Percentiles rank a stretch among this genome's conserved stretches.
Conservation (phyloP, 2,329 filamentous ascomycete genomes). For the Colletotrichum sp. region DNA sequence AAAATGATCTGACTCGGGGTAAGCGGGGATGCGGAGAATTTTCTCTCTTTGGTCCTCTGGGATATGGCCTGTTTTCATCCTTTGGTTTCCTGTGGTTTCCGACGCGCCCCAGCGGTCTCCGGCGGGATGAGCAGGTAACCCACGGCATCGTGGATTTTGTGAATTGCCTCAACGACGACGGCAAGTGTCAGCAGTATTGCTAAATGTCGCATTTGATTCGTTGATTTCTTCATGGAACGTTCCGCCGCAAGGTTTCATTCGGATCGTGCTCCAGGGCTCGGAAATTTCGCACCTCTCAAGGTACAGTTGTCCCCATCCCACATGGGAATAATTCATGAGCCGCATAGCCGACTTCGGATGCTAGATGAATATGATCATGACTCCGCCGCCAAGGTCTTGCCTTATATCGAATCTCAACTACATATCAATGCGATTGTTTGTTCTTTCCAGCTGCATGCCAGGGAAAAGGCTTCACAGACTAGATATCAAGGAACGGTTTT, state of each 20-base stretch:
- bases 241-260: background rate
- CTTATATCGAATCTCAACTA: rapidly evolving
- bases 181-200: background rate
- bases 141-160: background rate
- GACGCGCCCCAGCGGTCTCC: background rate
- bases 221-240: background rate
- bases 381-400: rapidly evolving
- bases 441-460: too few species aligned
- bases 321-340: background rate
- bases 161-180: background rate
- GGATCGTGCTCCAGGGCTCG: background rate
- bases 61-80: background rate
- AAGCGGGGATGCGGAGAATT: background rate
- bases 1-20: conserved; percentile 10
- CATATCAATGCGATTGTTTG: rapidly evolving
- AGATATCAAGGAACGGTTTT: too few species aligned
- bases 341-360: background rate
- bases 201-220: background rate
- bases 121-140: background rate
- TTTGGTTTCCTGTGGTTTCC: background rate
- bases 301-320: background rate
- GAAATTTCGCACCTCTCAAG: background rate
- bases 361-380: background rate
- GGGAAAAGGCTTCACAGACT: too few species aligned
- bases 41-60: background rate